phyloP scores from a whole-genome alignment of 495 filamentous ascomycete genomes.

The Trichoderma virens region DNA sequence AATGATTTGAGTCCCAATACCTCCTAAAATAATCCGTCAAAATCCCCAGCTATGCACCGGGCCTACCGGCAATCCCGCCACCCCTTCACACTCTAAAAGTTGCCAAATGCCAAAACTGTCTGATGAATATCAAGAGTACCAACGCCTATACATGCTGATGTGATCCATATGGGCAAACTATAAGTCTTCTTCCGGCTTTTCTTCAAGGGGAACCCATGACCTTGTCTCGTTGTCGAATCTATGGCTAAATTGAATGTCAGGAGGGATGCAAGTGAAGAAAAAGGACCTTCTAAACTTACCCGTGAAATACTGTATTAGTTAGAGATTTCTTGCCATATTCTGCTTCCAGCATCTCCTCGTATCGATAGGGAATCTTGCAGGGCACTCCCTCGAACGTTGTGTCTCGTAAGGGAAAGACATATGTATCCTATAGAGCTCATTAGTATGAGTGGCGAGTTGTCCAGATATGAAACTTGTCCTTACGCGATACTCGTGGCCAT shows the following conservation, averaged over 20 bases:
- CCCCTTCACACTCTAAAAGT: too few species aligned
- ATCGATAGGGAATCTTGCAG: constrained; percentile 55
- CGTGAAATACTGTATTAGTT: constrained; percentile 39
- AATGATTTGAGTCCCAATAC: too few species aligned
- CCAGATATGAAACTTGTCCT: background rate
- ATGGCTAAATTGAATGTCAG: constrained; percentile 23
- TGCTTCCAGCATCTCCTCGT: constrained; percentile 48
- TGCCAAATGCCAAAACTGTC: too few species aligned
- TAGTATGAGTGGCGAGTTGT: background rate
- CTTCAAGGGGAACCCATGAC: constrained; percentile 26
- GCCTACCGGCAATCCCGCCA: too few species aligned
- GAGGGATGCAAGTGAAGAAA: background rate
- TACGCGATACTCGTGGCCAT: constrained; percentile 34
- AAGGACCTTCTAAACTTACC: constrained; percentile 32
- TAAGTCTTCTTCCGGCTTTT: background rate
- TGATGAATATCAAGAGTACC: background rate
- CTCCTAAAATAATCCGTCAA: too few species aligned
- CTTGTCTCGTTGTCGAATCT: constrained; percentile 28
- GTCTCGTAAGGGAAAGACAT: constrained; percentile 34
- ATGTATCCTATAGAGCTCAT: constrained; percentile 23
- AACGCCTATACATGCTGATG: background rate
- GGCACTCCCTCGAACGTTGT: constrained; percentile 53
- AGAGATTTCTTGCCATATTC: constrained; percentile 53
- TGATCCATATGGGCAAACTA: background rate
- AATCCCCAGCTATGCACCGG: too few species aligned